Evolutionary conservation across 1,139 yeast species (phyloP).

Genomic region (Geotrichum restrictum): DNA sequence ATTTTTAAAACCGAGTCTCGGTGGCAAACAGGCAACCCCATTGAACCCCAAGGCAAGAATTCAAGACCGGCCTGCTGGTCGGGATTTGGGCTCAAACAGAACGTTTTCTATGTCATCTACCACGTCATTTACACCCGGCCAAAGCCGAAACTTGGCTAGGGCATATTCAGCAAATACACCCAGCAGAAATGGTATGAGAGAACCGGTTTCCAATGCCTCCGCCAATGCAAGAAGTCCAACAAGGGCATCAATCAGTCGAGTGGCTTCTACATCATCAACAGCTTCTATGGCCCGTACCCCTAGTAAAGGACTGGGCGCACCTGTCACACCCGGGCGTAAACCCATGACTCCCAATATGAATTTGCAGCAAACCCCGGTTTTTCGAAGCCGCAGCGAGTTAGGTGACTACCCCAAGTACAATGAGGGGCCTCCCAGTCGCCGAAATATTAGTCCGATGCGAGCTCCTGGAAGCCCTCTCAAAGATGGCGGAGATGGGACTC

Average conservation of each 20-base stretch:
- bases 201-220: neutral
- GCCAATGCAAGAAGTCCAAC: neutral
- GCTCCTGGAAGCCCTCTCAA: neutral
- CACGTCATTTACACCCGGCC: slow-evolving; percentile 1
- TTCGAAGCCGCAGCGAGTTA: slow-evolving; percentile 12
- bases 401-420: slow-evolving; percentile 4
- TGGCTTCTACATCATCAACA: neutral
- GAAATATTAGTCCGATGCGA: neutral
- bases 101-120: slow-evolving; percentile 4
- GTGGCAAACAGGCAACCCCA: neutral
- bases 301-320: neutral
- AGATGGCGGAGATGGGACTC: neutral
- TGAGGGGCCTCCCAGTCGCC: neutral
- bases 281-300: neutral
- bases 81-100: neutral
- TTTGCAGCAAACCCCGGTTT: neutral
- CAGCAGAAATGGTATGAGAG: too few relatives aligned
- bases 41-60: neutral
- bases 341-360: neutral
- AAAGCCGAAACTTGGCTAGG: neutral
- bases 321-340: neutral
- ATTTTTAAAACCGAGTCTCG: neutral
- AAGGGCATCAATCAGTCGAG: neutral
- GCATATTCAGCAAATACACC: too few relatives aligned
- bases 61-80: neutral